These are phyloP conservation scores for Ceratobasidium sp. DNA, from an alignment of 1,284 basidiomycete species.

Conservation along the genomic window DNA sequence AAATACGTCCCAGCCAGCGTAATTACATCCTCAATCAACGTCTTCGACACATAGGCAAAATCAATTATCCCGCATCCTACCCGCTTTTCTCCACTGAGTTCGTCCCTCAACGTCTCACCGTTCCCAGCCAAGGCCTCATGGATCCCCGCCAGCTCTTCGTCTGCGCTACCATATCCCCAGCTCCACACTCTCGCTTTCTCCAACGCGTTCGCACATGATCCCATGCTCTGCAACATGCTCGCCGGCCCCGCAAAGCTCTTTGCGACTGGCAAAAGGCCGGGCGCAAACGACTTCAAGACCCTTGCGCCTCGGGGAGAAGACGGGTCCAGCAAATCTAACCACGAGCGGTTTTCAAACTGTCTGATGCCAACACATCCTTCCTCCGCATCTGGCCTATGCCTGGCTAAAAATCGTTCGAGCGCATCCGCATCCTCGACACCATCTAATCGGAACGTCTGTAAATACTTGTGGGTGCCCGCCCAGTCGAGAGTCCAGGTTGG, in stretches of 20 bases:
- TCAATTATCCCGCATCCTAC: slow-evolving; percentile 26
- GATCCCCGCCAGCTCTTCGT: slow-evolving; percentile 36
- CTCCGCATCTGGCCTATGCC: slow-evolving; percentile 29
- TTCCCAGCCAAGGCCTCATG: slow-evolving; percentile 33
- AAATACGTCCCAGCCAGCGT: slow-evolving; percentile 27
- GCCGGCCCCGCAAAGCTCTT: slow-evolving; percentile 33
- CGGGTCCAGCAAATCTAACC: slow-evolving; percentile 37
- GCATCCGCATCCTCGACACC: slow-evolving; percentile 38
- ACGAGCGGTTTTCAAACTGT: slow-evolving; percentile 33
- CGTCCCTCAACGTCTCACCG: slow-evolving; percentile 10
- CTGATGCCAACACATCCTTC: slow-evolving; percentile 18
- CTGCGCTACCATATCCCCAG: slow-evolving; percentile 40
- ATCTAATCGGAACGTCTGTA: slow-evolving; percentile 25
- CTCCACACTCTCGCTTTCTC: slow-evolving; percentile 39
- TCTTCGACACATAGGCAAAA: slow-evolving; percentile 37
- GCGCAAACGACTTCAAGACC: slow-evolving; percentile 33
- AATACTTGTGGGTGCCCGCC: slow-evolving; percentile 20
- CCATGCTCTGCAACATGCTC: slow-evolving; percentile 42
- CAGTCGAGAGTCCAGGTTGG: slow-evolving; percentile 38
- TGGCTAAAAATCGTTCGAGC: slow-evolving; percentile 36
- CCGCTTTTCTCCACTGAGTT: slow-evolving; percentile 20
- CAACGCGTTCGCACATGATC: slow-evolving; percentile 17
- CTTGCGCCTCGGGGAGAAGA: slow-evolving; percentile 28
- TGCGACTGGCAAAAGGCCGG: slow-evolving; percentile 32
- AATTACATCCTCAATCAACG: slow-evolving; percentile 39